These are phyloP conservation scores for Penicillium freii DNA, from an alignment of 2,329 filamentous ascomycete genomes.

Conservation along the genomic window DNA sequence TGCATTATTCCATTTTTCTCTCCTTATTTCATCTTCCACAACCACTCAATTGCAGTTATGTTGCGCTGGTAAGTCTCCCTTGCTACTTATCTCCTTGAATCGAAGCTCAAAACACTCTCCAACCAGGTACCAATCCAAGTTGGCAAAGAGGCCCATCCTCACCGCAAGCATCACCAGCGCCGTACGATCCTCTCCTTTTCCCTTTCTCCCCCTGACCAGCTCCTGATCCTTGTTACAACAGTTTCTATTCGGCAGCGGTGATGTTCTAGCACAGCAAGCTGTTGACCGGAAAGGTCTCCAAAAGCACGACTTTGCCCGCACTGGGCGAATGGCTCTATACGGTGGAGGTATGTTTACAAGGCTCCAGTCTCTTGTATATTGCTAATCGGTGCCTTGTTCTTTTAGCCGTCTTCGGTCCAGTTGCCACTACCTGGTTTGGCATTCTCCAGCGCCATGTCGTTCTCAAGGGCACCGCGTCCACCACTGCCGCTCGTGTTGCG, in stretches of 20 bases:
- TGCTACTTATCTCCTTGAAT: slow-evolving; percentile 8
- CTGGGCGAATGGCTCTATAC: slow-evolving; percentile 50
- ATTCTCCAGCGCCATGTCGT: slow-evolving; percentile 73
- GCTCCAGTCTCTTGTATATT: background rate
- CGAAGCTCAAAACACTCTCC: slow-evolving; percentile 14
- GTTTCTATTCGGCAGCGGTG: slow-evolving; percentile 88
- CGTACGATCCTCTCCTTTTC: slow-evolving; percentile 37
- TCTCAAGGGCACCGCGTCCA: slow-evolving; percentile 61
- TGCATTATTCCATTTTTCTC: background rate
- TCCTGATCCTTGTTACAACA: slow-evolving; percentile 27
- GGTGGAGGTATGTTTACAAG: slow-evolving; percentile 44
- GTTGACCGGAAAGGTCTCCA: slow-evolving; percentile 77
- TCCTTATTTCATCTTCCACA: background rate
- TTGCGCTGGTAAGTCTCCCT: slow-evolving; percentile 36
- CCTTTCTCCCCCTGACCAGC: background rate
- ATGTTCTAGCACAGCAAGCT: slow-evolving; percentile 84
- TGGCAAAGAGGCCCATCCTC: slow-evolving; percentile 77
- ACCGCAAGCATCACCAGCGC: slow-evolving; percentile 90
- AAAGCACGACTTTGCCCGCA: slow-evolving; percentile 65
- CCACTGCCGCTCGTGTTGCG: slow-evolving; percentile 74
- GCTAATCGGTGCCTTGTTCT: slow-evolving; percentile 1
- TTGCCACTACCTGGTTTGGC: slow-evolving; percentile 81
- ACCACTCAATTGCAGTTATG: slow-evolving; percentile 23
- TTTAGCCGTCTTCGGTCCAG: slow-evolving; percentile 75
- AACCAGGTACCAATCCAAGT: slow-evolving; percentile 76